A percentile compares a stretch with the other conserved stretches of the same genome.
Conservation (phyloP, 495 filamentous ascomycete species). For the Collariella sp. region DNA sequence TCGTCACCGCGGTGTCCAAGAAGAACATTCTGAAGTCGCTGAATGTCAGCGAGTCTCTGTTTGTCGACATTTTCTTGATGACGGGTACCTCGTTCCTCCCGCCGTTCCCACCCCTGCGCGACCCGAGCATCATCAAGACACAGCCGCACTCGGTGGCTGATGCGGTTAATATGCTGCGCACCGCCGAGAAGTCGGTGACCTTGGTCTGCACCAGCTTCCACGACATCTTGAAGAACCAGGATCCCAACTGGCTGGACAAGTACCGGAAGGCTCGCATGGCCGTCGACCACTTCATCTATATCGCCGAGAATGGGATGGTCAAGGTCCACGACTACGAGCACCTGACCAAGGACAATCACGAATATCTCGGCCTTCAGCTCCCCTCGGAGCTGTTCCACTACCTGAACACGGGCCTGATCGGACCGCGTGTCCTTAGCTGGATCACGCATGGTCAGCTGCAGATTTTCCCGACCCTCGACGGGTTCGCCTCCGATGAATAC, state of each 20-base stretch:
- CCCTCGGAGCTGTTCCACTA: slow-evolving; percentile 92
- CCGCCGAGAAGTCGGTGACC: slow-evolving; percentile 52
- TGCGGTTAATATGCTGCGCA: slow-evolving; percentile 62
- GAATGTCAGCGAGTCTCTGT: slow-evolving; percentile 59
- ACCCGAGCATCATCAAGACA: slow-evolving; percentile 34
- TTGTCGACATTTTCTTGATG: slow-evolving; percentile 76
- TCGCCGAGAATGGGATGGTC: slow-evolving; percentile 66
- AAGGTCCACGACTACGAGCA: slow-evolving; percentile 59
- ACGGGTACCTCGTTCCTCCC: slow-evolving; percentile 73
- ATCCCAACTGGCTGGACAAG: slow-evolving; percentile 70
- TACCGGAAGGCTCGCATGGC: slow-evolving; percentile 76
- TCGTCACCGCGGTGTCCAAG: slow-evolving; percentile 65
- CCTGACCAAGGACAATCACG: slow-evolving; percentile 71
- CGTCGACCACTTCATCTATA: slow-evolving; percentile 77
- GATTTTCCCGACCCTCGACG: slow-evolving; percentile 70
- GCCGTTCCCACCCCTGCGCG: slow-evolving; percentile 65
- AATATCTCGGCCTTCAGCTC: slow-evolving; percentile 80
- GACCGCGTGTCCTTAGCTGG: slow-evolving; percentile 71
- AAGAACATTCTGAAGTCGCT: slow-evolving; percentile 60
- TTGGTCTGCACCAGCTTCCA: slow-evolving; percentile 59
- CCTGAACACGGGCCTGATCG: slow-evolving; percentile 70
- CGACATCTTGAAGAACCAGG: slow-evolving; percentile 58
- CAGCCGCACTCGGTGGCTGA: slow-evolving; percentile 54
- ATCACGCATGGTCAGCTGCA: slow-evolving; percentile 67
- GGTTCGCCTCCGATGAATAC: slow-evolving; percentile 71